phyloP scores from a whole-genome alignment of 2,329 filamentous ascomycete genomes.

The Apiospora rasikravindrae region DNA sequence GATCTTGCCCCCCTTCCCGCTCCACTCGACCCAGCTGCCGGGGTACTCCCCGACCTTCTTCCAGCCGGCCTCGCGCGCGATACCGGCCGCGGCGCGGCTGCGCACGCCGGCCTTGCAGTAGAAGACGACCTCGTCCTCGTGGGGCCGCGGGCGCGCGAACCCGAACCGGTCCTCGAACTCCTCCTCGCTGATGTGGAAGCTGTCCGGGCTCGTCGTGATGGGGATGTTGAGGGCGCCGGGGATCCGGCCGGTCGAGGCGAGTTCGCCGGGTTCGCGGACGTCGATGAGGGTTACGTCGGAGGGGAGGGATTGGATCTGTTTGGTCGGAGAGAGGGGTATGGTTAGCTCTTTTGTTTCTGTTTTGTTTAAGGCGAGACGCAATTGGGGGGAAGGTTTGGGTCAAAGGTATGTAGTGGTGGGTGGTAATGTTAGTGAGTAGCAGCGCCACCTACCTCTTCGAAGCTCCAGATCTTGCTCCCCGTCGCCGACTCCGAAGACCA shows the following conservation, averaged over 20 bases:
- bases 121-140: conserved; percentile 67
- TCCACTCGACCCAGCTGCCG: conserved; percentile 86
- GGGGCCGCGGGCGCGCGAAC: conserved; percentile 65
- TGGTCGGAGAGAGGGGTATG: not conserved
- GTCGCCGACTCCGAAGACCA: conserved; percentile 34
- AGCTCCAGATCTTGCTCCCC: conserved; percentile 37
- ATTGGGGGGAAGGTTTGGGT: no score
- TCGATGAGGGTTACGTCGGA: conserved; percentile 49
- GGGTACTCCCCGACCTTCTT: conserved; percentile 71
- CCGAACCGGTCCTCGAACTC: conserved; percentile 87
- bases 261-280: conserved; percentile 75
- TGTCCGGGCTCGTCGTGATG: conserved; percentile 76
- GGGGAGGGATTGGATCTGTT: conserved; percentile 11
- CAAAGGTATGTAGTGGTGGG: no score
- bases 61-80: conserved; percentile 82
- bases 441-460: conserved; percentile 37
- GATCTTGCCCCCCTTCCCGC: conserved; percentile 68
- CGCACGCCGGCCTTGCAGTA: conserved; percentile 94
- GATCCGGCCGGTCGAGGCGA: conserved; percentile 70
- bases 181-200: conserved; percentile 73
- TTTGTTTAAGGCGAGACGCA: not conserved
- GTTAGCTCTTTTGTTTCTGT: not conserved
- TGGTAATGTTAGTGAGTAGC: no score
- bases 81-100: conserved; percentile 74
- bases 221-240: conserved; percentile 85